Conservation (phyloP, 306 rosid genomes). For the Quercus wislizeni region DNA sequence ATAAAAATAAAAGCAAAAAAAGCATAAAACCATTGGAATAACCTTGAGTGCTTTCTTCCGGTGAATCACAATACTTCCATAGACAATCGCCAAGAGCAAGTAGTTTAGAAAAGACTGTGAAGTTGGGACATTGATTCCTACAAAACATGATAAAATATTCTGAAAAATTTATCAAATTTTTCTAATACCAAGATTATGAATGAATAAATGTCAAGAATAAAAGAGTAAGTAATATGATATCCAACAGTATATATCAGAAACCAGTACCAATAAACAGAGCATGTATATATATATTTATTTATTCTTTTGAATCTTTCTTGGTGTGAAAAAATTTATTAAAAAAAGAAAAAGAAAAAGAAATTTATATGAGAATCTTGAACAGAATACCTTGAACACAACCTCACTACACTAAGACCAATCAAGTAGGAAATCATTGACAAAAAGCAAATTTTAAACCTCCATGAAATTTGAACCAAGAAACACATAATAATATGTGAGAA, state of each 20-base stretch:
- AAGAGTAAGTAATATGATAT: not conserved
- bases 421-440: not conserved
- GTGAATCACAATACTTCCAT: conserved; percentile 56
- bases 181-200: not conserved
- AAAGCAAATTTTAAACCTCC: not conserved
- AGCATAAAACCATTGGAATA: conserved; percentile 17
- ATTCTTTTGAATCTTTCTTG: not conserved
- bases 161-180: not conserved
- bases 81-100: conserved; percentile 67
- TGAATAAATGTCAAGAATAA: not conserved
- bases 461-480: not conserved
- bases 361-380: not conserved
- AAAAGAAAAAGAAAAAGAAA: not conserved
- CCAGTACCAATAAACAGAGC: not conserved
- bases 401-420: not conserved
- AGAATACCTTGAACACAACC: not conserved
- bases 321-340: too few relatives aligned
- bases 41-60: conserved; percentile 78
- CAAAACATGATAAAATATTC: conserved; percentile 8
- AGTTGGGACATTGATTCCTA: conserved; percentile 87
- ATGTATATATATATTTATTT: not conserved
- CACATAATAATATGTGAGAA: not conserved
- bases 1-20: not conserved
- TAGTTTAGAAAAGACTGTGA: conserved; percentile 89
- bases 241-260: not conserved